Conservation (phyloP, 371 early-diverging fungal species). For the Apophysomyces sp. region DNA sequence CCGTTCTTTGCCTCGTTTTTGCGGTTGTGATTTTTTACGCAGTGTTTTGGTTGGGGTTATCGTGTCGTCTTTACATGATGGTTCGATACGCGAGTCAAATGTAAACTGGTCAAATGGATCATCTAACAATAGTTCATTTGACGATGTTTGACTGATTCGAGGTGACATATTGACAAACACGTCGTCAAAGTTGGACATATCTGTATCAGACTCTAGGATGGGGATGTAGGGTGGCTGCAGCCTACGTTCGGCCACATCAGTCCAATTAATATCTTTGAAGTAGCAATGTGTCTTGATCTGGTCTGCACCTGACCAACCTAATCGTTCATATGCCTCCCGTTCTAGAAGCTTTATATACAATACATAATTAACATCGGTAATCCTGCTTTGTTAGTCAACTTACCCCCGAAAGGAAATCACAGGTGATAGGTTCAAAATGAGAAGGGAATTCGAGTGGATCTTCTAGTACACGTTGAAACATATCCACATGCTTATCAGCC, state of each 20-base stretch:
- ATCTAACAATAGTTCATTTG: not conserved
- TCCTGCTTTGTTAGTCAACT: constrained; percentile 9
- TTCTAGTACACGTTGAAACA: constrained; percentile 81
- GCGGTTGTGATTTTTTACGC: constrained; percentile 9
- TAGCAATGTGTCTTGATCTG: constrained; percentile 69
- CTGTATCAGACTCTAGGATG: constrained; percentile 42
- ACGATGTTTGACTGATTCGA: constrained; percentile 33
- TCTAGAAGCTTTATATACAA: constrained; percentile 49
- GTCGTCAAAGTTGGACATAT: constrained; percentile 65
- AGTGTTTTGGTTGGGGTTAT: not conserved
- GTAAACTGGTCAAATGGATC: constrained; percentile 36
- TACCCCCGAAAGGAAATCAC: constrained; percentile 62
- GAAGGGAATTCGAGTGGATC: constrained; percentile 71
- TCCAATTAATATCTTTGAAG: constrained; percentile 70
- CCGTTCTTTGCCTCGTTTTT: constrained; percentile 10
- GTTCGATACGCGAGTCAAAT: constrained; percentile 16
- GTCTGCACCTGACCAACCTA: constrained; percentile 57
- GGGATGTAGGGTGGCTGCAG: constrained; percentile 60
- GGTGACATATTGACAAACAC: constrained; percentile 60
- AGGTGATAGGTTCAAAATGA: constrained; percentile 55
- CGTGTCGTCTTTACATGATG: not conserved
- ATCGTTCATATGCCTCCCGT: constrained; percentile 62
- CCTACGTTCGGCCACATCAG: constrained; percentile 50
- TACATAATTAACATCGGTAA: not conserved
- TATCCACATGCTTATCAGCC: constrained; percentile 74